Conservation (phyloP, 2,329 filamentous ascomycete species). For the Bipolaris victoriae region DNA sequence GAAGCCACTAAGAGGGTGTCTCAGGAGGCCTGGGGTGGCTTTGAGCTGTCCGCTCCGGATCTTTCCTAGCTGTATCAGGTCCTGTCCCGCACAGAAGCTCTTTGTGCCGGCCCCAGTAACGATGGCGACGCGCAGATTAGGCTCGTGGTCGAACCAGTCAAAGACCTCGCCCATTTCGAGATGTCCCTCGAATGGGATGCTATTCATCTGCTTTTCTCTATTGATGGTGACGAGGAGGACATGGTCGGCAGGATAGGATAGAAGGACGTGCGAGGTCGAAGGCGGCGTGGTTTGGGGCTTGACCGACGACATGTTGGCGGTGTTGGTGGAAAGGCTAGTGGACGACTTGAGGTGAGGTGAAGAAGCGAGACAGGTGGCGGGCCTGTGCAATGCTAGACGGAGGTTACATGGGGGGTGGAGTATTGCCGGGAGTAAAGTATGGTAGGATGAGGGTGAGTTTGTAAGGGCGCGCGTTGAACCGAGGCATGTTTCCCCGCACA, state of each 20-base stretch:
- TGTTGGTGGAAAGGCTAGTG: too few species aligned
- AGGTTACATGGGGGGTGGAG: conserved; percentile 15
- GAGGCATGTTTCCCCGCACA: conserved; percentile 13
- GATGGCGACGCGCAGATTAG: conserved; percentile 55
- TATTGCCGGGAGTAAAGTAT: too few species aligned
- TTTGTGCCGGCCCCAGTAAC: conserved; percentile 59
- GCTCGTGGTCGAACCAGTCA: conserved; percentile 61
- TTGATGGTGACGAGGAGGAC: conserved; percentile 62
- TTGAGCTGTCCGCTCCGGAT: conserved; percentile 36
- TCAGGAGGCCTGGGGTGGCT: conserved; percentile 31
- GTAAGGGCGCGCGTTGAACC: conserved; percentile 1
- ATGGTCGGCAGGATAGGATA: conserved; percentile 56
- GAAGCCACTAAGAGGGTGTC: conserved; percentile 59
- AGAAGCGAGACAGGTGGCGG: not conserved
- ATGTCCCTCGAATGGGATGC: conserved; percentile 50
- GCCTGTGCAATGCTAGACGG: not conserved
- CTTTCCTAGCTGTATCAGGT: conserved; percentile 56
- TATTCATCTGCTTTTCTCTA: conserved; percentile 58
- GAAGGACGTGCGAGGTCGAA: conserved; percentile 42
- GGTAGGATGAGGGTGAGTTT: not conserved
- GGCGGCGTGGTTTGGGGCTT: conserved; percentile 41
- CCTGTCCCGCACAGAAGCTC: conserved; percentile 63
- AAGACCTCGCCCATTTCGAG: conserved; percentile 58
- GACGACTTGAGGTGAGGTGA: too few species aligned
- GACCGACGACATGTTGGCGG: conserved; percentile 30